Conservation (phyloP, 352 stramenopile species). For the Discostella stelligera region DNA sequence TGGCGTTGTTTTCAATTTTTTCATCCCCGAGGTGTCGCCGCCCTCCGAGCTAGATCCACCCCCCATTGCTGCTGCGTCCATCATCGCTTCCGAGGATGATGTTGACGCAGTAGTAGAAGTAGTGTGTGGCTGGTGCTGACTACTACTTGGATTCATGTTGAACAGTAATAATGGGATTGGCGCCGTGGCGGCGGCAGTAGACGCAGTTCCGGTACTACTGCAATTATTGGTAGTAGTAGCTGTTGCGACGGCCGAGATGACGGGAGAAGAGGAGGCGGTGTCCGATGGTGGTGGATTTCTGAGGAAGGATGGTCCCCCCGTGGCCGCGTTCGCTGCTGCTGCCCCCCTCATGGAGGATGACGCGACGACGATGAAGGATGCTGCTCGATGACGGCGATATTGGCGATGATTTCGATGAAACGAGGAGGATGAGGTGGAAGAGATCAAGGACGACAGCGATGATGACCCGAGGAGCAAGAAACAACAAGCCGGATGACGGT, state of each 20-base stretch:
- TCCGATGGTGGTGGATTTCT: too few species aligned
- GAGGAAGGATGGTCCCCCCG: too few species aligned
- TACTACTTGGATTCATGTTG: not conserved
- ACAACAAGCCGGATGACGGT: not conserved
- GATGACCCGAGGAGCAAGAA: not conserved
- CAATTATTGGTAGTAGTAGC: not conserved
- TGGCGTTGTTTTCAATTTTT: not conserved
- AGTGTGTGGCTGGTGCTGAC: too few species aligned
- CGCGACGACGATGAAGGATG: not conserved
- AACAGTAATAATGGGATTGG: not conserved
- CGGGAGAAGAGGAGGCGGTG: too few species aligned
- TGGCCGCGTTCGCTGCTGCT: not conserved
- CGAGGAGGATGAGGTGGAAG: not conserved
- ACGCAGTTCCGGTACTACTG: not conserved
- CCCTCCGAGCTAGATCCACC: not conserved
- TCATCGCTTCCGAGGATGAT: not conserved
- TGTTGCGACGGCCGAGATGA: too few species aligned
- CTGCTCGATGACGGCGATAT: not conserved
- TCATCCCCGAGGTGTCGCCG: too few species aligned
- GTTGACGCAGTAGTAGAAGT: too few species aligned
- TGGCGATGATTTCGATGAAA: not conserved
- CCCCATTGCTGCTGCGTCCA: not conserved
- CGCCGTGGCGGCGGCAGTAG: too few species aligned
- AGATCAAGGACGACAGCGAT: not conserved
- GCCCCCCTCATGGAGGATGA: not conserved